These are phyloP conservation scores for Mesotaenium endlicherianum DNA, from an alignment of 139 green algal genomes.

Conservation along the genomic window DNA sequence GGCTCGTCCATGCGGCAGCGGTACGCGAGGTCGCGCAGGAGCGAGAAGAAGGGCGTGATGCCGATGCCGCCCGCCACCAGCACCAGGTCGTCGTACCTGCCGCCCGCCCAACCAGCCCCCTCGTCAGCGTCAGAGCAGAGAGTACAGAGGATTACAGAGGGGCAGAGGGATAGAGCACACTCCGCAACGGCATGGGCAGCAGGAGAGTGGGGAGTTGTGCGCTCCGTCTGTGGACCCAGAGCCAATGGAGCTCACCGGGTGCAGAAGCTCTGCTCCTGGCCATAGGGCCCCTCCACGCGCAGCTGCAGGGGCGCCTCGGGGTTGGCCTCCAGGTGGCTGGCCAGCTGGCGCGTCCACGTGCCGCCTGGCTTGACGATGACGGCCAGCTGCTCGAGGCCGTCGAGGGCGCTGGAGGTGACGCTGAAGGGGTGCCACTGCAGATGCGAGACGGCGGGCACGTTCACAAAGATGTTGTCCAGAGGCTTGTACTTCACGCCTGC, in stretches of 20 bases:
- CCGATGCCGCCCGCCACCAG: neutral
- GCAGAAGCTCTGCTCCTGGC: constrained; percentile 12
- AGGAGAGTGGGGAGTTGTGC: too few relatives aligned
- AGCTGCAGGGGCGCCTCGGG: neutral
- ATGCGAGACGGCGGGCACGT: constrained; percentile 6
- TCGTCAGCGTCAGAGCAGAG: too few relatives aligned
- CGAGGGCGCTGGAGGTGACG: neutral
- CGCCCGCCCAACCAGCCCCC: too few relatives aligned
- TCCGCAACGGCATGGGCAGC: too few relatives aligned
- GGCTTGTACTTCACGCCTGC: constrained; percentile 15
- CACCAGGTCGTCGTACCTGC: constrained; percentile 13
- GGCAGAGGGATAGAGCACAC: neutral
- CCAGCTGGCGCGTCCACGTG: neutral
- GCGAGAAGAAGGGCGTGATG: constrained; percentile 1
- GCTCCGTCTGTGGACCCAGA: neutral
- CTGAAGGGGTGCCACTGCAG: constrained; percentile 34
- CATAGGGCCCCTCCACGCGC: constrained; percentile 17
- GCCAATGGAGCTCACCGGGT: too few relatives aligned
- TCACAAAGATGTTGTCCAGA: constrained; percentile 12
- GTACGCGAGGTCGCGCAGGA: neutral
- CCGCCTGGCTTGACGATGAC: constrained; percentile 1
- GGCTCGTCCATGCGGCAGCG: neutral
- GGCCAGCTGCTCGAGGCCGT: neutral
- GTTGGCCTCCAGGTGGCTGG: neutral
- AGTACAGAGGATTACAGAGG: neutral